These are phyloP conservation scores for Gymnopilus junonius DNA, from an alignment of 768 basidiomycete species.

Conservation along the genomic window DNA sequence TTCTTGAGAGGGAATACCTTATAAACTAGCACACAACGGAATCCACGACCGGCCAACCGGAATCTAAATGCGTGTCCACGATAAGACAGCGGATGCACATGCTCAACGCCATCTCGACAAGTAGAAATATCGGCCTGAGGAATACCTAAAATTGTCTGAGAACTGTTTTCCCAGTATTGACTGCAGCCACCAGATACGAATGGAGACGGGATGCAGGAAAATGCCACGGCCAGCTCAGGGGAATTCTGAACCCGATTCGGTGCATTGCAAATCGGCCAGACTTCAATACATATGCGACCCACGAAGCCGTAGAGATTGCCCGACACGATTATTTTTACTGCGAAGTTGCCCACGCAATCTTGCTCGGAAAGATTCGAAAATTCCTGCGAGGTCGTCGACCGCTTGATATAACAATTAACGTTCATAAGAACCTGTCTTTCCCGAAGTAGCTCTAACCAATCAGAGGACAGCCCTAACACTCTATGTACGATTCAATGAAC, in stretches of 20 bases:
- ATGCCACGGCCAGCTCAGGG: not conserved
- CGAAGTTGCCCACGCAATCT: not conserved
- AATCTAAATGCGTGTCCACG: constrained; percentile 10
- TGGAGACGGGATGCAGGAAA: not conserved
- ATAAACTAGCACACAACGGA: constrained; percentile 20
- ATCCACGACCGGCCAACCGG: constrained; percentile 19
- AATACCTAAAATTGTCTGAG: constrained; percentile 10
- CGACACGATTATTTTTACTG: not conserved
- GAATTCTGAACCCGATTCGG: not conserved
- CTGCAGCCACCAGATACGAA: not conserved
- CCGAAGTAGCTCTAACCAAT: not conserved
- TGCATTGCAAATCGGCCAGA: not conserved
- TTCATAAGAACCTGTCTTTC: not conserved
- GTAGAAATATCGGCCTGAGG: constrained; percentile 1
- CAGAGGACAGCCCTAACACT: not conserved
- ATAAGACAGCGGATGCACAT: constrained; percentile 25
- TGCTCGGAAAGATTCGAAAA: not conserved
- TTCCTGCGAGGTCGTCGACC: not conserved
- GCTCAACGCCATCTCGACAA: constrained; percentile 14
- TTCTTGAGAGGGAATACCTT: constrained; percentile 11
- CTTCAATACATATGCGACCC: not conserved
- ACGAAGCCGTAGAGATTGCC: not conserved
- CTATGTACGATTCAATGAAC: not conserved
- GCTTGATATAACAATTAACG: not conserved
- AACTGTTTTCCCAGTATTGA: constrained; percentile 2